Percentiles rank a stretch among this genome's conserved stretches.
phyloP scores from a whole-genome alignment of 768 basidiomycete species.

The Mycena galopus region DNA sequence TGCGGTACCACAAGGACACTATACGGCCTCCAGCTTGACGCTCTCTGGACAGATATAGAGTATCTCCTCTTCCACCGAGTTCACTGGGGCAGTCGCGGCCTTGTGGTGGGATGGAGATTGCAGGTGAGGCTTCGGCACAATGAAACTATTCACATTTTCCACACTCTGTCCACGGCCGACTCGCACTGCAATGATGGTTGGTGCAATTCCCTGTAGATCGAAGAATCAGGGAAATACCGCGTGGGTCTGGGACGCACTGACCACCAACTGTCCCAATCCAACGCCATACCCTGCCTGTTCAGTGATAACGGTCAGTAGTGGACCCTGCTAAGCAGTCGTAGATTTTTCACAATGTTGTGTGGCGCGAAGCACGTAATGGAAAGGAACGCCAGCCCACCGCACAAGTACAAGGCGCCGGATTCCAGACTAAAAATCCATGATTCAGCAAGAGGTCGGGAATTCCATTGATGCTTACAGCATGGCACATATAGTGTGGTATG shows the following conservation, averaged over 20 bases:
- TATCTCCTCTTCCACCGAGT: not conserved
- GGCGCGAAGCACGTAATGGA: too few species aligned
- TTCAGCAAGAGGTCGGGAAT: not conserved
- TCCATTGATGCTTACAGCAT: not conserved
- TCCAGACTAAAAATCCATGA: not conserved
- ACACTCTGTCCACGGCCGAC: not conserved
- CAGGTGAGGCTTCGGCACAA: not conserved
- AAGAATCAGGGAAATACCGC: not conserved
- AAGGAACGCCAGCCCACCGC: not conserved
- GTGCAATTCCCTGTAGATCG: not conserved
- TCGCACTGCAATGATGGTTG: not conserved
- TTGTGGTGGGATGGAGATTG: not conserved
- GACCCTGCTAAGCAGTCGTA: too few species aligned
- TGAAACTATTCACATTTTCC: not conserved
- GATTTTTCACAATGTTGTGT: too few species aligned
- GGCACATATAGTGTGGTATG: not conserved
- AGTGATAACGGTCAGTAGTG: too few species aligned
- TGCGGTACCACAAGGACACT: too few species aligned
- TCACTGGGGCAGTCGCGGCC: not conserved
- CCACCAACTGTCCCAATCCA: too few species aligned
- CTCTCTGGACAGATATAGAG: not conserved
- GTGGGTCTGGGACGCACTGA: not conserved
- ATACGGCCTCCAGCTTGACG: not conserved
- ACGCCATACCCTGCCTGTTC: not conserved
- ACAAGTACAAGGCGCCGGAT: not conserved